Evolutionary conservation across 2,329 filamentous ascomycete species (phyloP), one percentile per base, ranked within the genome.

Genomic region (Pseudogymnoascus sp.): DNA sequence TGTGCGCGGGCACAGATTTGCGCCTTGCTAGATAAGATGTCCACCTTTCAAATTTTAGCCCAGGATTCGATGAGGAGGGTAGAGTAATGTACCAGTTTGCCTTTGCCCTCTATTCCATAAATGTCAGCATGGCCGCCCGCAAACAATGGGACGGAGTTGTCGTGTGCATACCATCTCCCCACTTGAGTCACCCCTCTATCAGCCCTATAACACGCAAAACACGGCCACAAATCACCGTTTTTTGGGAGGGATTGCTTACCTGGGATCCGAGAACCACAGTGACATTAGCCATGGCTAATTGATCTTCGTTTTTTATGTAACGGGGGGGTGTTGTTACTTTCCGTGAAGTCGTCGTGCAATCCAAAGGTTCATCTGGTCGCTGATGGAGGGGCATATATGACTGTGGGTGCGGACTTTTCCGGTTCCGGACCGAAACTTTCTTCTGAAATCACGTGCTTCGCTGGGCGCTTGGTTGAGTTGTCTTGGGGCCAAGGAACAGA

Each of bases 221-320:
- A 53, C 44, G 24, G 44, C 44, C 44, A 50, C 44, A 16, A 53
- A 16, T 3, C 10, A 53, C 29, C 29, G 53, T 60, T 35, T 60
- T 21, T 19, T 6, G 29, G 21, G 16, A 0, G 14, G 3, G 31
- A 14, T 7, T 13, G 21, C 35, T 35, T 60, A 60, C 56, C 56
- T 60, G 56, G 31, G 56, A 60, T 60, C 56, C 56, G 16, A 60
- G 56, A 60, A 60, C 56, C 31, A 60, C 35, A 60, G 56, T 60
- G 21, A 60, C 56, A 38, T 60, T 60, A 60, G 56, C 56, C 56
- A 60, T 60, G 16, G 56, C 56, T 60, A 60, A 60, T 35, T 60
- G 56, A 60, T 60, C 56, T 60, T 60, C 56, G 56, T 60, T 60
- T 60, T 60, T 60, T 60, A 38, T 60, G 56, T 60, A 60, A 60